Conservation (phyloP, 495 filamentous ascomycete genomes). For the Aspergillus funiculosus region DNA sequence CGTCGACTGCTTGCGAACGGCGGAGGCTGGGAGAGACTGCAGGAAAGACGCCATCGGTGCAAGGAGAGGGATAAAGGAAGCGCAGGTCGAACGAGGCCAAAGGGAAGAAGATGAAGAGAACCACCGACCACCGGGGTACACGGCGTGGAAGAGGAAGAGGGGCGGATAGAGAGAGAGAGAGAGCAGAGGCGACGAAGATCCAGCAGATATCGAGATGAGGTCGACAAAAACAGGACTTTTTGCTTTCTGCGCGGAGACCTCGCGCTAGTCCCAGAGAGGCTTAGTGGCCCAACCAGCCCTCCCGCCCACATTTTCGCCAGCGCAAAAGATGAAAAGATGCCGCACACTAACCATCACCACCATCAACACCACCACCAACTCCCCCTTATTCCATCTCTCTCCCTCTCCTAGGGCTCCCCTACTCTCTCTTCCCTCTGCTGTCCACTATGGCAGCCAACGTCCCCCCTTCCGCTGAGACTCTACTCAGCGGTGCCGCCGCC, state of each 20-base stretch:
- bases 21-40: constrained; percentile 31
- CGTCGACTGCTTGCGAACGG: constrained; percentile 34
- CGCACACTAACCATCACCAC: constrained; percentile 24
- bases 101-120: background rate
- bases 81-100: constrained; percentile 2
- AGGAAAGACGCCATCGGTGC: constrained; percentile 35
- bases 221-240: constrained; percentile 25
- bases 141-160: constrained; percentile 4
- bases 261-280: constrained; percentile 23
- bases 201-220: constrained; percentile 11
- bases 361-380: constrained; percentile 11
- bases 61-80: constrained; percentile 3
- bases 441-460: constrained; percentile 62
- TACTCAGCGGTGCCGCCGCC: constrained; percentile 50
- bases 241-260: constrained; percentile 25
- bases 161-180: background rate
- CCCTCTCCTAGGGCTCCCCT: constrained; percentile 17
- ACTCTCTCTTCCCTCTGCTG: constrained; percentile 14
- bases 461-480: constrained; percentile 47
- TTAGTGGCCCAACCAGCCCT: constrained; percentile 36
- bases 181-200: constrained; percentile 15
- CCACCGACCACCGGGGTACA: constrained; percentile 1
- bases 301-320: constrained; percentile 41
- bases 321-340: constrained; percentile 23
- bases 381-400: constrained; percentile 13